Evolutionary conservation across 345 rosid species (phyloP).

Genomic region (Citrus australasica): DNA sequence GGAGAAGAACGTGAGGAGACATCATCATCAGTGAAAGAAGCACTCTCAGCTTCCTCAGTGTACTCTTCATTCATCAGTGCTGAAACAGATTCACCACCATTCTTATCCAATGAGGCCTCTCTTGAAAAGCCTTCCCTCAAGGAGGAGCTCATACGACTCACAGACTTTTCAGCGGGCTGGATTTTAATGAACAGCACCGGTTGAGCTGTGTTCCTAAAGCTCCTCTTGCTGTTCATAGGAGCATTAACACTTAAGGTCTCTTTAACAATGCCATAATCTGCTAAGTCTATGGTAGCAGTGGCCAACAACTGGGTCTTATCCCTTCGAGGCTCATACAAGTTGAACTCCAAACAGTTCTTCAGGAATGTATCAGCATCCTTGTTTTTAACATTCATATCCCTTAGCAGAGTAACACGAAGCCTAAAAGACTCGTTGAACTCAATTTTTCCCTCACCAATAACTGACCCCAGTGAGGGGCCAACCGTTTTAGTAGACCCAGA

Average conservation of each 20-base stretch:
- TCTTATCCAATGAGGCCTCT: constrained; percentile 36
- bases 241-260: constrained; percentile 44
- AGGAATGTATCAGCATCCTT: constrained; percentile 50
- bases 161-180: constrained; percentile 42
- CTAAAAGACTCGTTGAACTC: constrained; percentile 77
- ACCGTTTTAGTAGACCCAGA: constrained; percentile 66
- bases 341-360: constrained; percentile 67
- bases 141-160: constrained; percentile 34
- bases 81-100: constrained; percentile 65
- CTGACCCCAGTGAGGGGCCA: constrained; percentile 72
- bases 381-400: constrained; percentile 54
- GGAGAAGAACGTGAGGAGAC: constrained; percentile 76
- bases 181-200: constrained; percentile 64
- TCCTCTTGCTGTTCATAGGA: constrained; percentile 75
- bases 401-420: constrained; percentile 60
- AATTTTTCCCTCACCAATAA: constrained; percentile 76
- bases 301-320: constrained; percentile 83
- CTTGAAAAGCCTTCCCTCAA: constrained; percentile 34
- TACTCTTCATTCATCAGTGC: constrained; percentile 74
- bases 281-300: constrained; percentile 68
- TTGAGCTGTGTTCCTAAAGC: constrained; percentile 63
- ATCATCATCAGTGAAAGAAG: constrained; percentile 75
- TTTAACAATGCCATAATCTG: constrained; percentile 65
- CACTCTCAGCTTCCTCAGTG: constrained; percentile 74
- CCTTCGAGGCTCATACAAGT: constrained; percentile 85